These are phyloP conservation scores for Anthostomella pinea DNA, from an alignment of 2,329 filamentous ascomycete species.

Conservation along the genomic window DNA sequence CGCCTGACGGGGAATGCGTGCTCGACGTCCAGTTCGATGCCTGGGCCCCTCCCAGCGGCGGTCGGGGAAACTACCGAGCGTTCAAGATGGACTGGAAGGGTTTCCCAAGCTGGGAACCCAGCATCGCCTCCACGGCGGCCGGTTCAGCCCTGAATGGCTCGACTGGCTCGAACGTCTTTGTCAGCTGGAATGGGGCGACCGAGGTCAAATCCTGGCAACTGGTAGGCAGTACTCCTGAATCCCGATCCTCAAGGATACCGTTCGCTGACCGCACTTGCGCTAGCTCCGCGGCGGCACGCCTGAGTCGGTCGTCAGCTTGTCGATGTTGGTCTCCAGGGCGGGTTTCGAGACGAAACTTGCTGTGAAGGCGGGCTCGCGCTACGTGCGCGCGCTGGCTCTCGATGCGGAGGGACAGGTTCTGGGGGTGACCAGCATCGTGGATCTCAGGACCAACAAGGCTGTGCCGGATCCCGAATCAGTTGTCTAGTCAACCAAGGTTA, in stretches of 20 bases:
- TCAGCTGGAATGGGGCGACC: conserved; percentile 20
- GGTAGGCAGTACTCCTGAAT: conserved; percentile 3
- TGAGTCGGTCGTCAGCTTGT: neutral
- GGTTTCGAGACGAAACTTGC: conserved; percentile 15
- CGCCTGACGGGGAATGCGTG: conserved; percentile 29
- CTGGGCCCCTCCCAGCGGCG: conserved; percentile 24
- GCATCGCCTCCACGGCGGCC: conserved; percentile 11
- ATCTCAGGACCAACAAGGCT: no score
- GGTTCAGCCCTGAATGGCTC: neutral
- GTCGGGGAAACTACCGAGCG: conserved; percentile 29
- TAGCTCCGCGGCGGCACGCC: conserved; percentile 4
- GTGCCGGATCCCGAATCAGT: no score
- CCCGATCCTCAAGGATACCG: neutral
- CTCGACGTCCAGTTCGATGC: conserved; percentile 33
- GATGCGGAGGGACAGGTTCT: conserved; percentile 7
- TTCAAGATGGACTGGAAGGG: conserved; percentile 33
- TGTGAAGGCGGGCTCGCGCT: neutral
- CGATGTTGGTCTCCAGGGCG: neutral
- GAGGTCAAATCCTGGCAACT: conserved; percentile 16
- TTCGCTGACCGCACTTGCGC: neutral
- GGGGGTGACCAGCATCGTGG: conserved; percentile 7
- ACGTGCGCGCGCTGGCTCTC: conserved; percentile 10
- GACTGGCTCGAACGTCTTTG: conserved; percentile 5
- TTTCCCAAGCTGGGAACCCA: conserved; percentile 16
- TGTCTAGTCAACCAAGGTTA: no score